Conservation (phyloP, 2,329 filamentous ascomycete genomes). For the Fusarium sacchari region DNA sequence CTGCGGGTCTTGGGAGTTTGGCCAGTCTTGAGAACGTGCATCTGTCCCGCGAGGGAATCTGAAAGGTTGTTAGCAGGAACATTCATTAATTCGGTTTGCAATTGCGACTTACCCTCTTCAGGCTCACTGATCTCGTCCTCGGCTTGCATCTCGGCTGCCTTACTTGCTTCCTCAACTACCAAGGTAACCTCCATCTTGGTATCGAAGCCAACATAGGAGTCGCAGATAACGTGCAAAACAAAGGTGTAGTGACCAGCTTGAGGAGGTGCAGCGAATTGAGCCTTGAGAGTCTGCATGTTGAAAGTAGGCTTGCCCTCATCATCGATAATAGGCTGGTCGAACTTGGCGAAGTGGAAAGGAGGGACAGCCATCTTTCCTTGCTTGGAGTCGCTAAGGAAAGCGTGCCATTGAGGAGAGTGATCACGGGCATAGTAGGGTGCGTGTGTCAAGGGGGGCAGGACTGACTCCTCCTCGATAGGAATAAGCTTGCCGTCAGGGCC, state of each 20-base stretch:
- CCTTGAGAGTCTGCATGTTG: slow-evolving; percentile 95
- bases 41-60: slow-evolving; percentile 92
- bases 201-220: slow-evolving; percentile 95
- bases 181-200: slow-evolving; percentile 91
- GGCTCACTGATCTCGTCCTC: slow-evolving; percentile 98
- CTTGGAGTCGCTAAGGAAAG: slow-evolving; percentile 94
- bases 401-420: slow-evolving; percentile 89
- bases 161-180: slow-evolving; percentile 87
- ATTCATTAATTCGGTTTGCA: neutral
- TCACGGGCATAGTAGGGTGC: slow-evolving; percentile 92
- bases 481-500: slow-evolving; percentile 66
- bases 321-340: slow-evolving; percentile 88
- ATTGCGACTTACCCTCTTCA: slow-evolving; percentile 81
- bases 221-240: slow-evolving; percentile 91
- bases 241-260: slow-evolving; percentile 94
- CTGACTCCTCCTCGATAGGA: slow-evolving; percentile 68
- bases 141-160: slow-evolving; percentile 80
- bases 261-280: slow-evolving; percentile 94
- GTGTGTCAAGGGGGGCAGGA: slow-evolving; percentile 86
- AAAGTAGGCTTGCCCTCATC: slow-evolving; percentile 87
- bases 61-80: slow-evolving; percentile 39
- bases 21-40: slow-evolving; percentile 85
- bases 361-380: slow-evolving; percentile 96
- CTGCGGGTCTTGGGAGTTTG: slow-evolving; percentile 67
- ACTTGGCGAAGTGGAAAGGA: slow-evolving; percentile 92